Base-by-base conservation (phyloP, 495 filamentous ascomycete genomes). In the Sphaerosporella brunnea region DNA sequence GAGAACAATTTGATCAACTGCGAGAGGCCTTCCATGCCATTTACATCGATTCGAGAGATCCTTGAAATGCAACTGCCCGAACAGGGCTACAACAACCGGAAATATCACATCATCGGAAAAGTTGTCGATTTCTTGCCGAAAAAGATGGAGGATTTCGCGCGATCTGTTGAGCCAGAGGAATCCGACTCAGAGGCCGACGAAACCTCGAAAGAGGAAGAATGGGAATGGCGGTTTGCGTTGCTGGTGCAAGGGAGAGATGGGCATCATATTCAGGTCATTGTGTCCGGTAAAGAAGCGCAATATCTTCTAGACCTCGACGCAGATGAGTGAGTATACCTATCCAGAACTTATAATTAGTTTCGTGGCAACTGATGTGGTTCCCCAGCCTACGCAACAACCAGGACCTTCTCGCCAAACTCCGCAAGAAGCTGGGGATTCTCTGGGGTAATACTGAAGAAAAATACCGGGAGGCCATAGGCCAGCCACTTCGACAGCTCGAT, bases 221-320 rank as follows among this genome's bases (percentile, higher is more conserved):
- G 82, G 82, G 74, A 83, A 58, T 92, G 84, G 84, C 72, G 74
- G 20, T 92, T 93, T 54, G 71, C 68, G 23, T 66, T 93, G 34
- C 66, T 78, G 7, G 73, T 93, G 11, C 77, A 86, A 60, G 54
- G 60, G 48, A 53, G 47, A 51, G 69, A 41, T 25, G 66, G 61
- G 34, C 59, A 67, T 13, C 63, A 64, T 18, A 56, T 87, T 36
- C 80, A 77, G 64, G 64, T 79, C 23, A 68, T 78, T 19, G 78
- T 93, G 2, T 70, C 75, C 32, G 75, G 80, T 44, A 37, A 56
- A 9, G 72, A 75, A 50, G 87, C 69, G 0, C 77, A 79, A 48
- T 67, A 68, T 58, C 67, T 95, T 4, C 68, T 85, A 0, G 62
- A 68, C 32, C 59, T 85, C 26, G 71, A 81, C 56, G 75, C 87